A percentile compares a stretch with the other conserved stretches of the same genome.
Evolutionary conservation across 176 grass and related monocot species (phyloP).

Genomic region (Avena atlantica): DNA sequence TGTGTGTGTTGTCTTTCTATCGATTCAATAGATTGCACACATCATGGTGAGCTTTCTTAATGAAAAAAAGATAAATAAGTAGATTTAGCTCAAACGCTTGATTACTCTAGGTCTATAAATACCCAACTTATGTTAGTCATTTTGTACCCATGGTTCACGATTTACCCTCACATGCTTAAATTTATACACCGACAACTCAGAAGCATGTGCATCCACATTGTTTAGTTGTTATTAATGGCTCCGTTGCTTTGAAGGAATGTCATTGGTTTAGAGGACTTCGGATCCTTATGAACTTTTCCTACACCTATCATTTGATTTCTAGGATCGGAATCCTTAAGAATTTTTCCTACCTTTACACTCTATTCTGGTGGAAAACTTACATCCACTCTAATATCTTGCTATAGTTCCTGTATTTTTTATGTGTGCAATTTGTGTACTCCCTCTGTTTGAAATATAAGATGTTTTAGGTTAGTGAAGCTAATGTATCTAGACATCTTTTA

Average conservation of each 20-base stretch:
- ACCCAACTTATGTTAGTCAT: neutral
- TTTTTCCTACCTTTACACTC: neutral
- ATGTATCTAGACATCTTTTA: no score
- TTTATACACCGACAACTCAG: neutral
- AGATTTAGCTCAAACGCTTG: neutral
- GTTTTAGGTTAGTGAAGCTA: no score
- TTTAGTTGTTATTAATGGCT: neutral
- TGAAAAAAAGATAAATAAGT: neutral
- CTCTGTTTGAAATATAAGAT: no score
- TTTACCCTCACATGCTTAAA: neutral
- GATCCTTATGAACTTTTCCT: neutral
- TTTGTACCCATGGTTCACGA: neutral
- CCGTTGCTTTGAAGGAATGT: neutral
- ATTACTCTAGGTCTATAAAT: neutral
- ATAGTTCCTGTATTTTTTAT: neutral
- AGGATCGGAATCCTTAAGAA: neutral
- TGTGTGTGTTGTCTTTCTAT: neutral
- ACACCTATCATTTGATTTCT: neutral
- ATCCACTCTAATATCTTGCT: neutral
- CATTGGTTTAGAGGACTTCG: neutral
- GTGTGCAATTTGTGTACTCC: no score
- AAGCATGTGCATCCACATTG: neutral
- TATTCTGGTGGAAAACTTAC: neutral
- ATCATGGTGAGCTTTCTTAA: neutral
- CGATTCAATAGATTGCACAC: neutral